Evolutionary conservation across 2,329 filamentous ascomycete species (phyloP).

Genomic region (Cordyceps cateniannulata): DNA sequence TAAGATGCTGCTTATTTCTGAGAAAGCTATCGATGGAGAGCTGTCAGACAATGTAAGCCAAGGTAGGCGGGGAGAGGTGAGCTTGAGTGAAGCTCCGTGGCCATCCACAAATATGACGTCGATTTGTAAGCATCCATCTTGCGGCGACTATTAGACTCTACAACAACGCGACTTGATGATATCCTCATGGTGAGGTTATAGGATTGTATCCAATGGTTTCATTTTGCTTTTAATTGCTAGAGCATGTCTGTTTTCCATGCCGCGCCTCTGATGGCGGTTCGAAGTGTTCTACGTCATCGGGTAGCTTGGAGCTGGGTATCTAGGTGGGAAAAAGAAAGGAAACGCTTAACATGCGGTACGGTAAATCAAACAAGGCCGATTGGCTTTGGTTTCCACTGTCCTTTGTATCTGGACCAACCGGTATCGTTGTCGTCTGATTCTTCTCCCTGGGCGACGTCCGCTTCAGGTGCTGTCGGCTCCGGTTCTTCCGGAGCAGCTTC

Average conservation of each 20-base stretch:
- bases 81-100: background rate
- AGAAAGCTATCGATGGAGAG: background rate
- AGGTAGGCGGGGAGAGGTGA: background rate
- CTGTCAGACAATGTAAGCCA: background rate
- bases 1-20: background rate
- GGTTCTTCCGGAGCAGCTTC: slow-evolving; percentile 5
- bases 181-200: background rate
- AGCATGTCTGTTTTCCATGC: background rate
- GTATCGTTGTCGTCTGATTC: slow-evolving; percentile 16
- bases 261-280: background rate
- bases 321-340: background rate
- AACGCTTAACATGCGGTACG: background rate
- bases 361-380: slow-evolving; percentile 45
- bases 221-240: background rate
- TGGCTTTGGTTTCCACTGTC: slow-evolving; percentile 50
- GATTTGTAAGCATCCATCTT: slow-evolving; percentile 10
- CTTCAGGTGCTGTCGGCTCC: slow-evolving; percentile 10
- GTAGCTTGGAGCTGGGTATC: slow-evolving; percentile 4
- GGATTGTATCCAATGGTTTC: no score
- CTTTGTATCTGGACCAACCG: slow-evolving; percentile 45
- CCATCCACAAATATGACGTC: slow-evolving; percentile 11
- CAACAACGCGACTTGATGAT: background rate
- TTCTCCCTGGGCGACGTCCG: slow-evolving; percentile 11
- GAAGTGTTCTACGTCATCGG: background rate
- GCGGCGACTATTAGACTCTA: background rate